phyloP scores from a whole-genome alignment of 129 eudicot genomes.

The Sambucus nigra region DNA sequence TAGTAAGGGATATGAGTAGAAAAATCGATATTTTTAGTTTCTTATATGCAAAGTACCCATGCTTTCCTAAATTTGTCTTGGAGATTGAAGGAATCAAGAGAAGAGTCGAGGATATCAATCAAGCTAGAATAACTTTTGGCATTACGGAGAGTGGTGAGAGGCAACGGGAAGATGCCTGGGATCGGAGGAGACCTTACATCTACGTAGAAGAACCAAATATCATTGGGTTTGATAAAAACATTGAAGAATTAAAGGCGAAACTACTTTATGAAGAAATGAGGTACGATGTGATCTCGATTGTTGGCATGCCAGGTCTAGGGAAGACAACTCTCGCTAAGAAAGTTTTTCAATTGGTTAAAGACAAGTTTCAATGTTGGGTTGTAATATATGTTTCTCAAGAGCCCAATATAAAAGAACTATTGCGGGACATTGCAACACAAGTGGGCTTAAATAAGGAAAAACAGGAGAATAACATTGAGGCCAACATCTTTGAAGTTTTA shows the following conservation, averaged over 20 bases:
- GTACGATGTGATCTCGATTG: not conserved
- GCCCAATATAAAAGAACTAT: not conserved
- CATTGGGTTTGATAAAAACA: not conserved
- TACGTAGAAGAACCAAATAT: not conserved
- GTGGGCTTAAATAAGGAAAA: conserved; percentile 5
- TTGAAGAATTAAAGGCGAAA: not conserved
- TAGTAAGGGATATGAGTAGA: not conserved
- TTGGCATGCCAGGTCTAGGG: conserved; percentile 4
- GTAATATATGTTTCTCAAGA: conserved; percentile 4
- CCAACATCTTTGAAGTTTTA: not conserved
- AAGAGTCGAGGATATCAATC: not conserved
- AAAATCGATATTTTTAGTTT: not conserved
- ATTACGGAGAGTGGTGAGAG: not conserved
- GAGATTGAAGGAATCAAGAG: conserved; percentile 3
- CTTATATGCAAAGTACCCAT: too few relatives aligned
- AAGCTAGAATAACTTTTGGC: not conserved
- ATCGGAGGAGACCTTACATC: not conserved
- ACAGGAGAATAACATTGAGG: not conserved
- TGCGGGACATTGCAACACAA: conserved; percentile 10
- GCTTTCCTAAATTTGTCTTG: not conserved
- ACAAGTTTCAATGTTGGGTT: not conserved
- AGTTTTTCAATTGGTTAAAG: not conserved
- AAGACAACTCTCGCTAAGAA: conserved; percentile 8
- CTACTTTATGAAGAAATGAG: not conserved
- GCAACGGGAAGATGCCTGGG: not conserved